Evolutionary conservation across 371 early-diverging fungal genomes (phyloP).

Genomic region (Mucor plumbeus): DNA sequence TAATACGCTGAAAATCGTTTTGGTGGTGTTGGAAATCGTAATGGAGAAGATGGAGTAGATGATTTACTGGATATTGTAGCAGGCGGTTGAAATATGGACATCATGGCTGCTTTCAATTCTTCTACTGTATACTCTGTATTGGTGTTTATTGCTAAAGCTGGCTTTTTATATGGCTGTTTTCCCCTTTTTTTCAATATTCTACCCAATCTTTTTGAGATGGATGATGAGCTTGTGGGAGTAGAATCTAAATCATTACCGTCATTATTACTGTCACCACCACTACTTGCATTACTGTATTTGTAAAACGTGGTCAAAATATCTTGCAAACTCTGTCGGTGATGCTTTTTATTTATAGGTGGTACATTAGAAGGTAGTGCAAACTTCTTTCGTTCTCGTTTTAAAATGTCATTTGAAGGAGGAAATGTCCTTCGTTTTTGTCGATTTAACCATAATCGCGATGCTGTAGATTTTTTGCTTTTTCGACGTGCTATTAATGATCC

Average conservation of each 20-base stretch:
- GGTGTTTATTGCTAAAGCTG: neutral
- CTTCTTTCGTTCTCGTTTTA: constrained; percentile 8
- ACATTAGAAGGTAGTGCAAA: constrained; percentile 5
- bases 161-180: constrained; percentile 15
- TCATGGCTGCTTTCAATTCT: neutral
- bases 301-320: constrained; percentile 17
- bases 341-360: constrained; percentile 3
- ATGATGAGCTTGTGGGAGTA: constrained; percentile 8
- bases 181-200: constrained; percentile 23
- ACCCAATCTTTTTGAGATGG: constrained; percentile 13
- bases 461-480: constrained; percentile 8
- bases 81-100: constrained; percentile 19
- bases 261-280: neutral
- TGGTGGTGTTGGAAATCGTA: constrained; percentile 23
- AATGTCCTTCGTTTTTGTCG: constrained; percentile 28
- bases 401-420: constrained; percentile 18
- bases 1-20: constrained; percentile 25
- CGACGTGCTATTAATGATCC: constrained; percentile 1
- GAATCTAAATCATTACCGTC: neutral
- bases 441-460: constrained; percentile 15
- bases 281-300: neutral
- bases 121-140: neutral
- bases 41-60: neutral
- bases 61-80: constrained; percentile 24
- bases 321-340: constrained; percentile 12